Base-by-base conservation (phyloP, 306 rosid genomes). In the Glycine latifolia region DNA sequence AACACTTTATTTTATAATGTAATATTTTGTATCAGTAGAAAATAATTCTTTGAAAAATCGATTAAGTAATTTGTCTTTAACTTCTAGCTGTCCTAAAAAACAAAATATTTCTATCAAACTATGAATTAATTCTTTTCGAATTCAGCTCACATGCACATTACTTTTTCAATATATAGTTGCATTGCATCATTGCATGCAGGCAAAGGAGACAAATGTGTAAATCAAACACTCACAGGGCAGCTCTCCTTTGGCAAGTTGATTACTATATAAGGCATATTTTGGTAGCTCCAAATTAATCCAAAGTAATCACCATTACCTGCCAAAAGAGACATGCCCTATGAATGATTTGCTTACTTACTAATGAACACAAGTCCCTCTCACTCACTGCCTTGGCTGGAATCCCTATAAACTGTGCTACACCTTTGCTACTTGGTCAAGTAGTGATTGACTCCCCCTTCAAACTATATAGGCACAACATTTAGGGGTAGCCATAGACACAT, bases 181-280 rank as follows among this genome's bases (percentile, higher is more conserved):
- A 55, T 56, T 47, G 35, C 65, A 56, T 46, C 31, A 26, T 26
- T 26, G 31, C 31, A 26, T 26, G 13, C 11, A 12, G 8, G 10
- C 15, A 44, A 48, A 54, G 0, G 6, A 0, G 13, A 39, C 1
- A 48, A 49, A 48, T 12, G 17, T 49, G 15, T 85, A 85, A 85
- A 78, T 83, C 26, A 74, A 67, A 73, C 84, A 85, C 60, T 81
- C 78, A 33, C 14, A 78, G 88, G 86, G 65, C 83, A 85, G 70
- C 75, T 85, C 86, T 67, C 83, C 88, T 85, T 81, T 85, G 86
- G 86, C 86, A 79, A 67, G 65, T 73, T 3, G 61, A 54, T 37
- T 15, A 16, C 13, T 16, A 16, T 26, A 26, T 52, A 61, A 61
- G 41, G 63, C 44, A 67, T 14, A 61, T 65, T 75, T 48, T 49